Conservation (phyloP, 768 basidiomycete genomes). For the Psilocybe sp. region DNA sequence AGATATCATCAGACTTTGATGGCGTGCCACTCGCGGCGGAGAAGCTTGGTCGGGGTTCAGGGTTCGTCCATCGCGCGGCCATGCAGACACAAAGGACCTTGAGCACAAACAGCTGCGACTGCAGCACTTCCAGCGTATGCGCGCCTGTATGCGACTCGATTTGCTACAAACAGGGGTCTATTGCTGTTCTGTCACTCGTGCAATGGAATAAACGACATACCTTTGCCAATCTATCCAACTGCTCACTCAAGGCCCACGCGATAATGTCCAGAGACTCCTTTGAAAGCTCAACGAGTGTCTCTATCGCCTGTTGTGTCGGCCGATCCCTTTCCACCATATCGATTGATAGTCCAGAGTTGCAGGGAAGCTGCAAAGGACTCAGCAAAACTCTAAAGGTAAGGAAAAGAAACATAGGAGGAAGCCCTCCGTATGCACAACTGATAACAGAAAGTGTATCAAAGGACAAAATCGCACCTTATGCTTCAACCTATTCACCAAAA, state of each 20-base stretch:
- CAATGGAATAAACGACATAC: conserved; percentile 33
- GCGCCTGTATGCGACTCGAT: conserved; percentile 45
- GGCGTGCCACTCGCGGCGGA: conserved; percentile 35
- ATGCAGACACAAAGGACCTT: conserved; percentile 78
- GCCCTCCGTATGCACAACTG: not conserved
- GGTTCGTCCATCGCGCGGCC: conserved; percentile 67
- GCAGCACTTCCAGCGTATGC: conserved; percentile 67
- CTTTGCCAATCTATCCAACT: conserved; percentile 75
- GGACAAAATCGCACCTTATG: conserved; percentile 56
- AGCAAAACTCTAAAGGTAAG: not conserved
- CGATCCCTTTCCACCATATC: conserved; percentile 74
- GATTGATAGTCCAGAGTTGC: conserved; percentile 74
- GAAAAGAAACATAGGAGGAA: not conserved
- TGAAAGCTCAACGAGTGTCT: conserved; percentile 78
- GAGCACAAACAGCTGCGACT: conserved; percentile 83
- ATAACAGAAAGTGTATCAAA: too few species aligned
- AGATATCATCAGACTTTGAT: conserved; percentile 29
- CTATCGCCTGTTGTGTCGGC: conserved; percentile 72
- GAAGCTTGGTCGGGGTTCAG: conserved; percentile 40
- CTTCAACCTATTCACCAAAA: conserved; percentile 76
- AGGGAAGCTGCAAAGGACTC: conserved; percentile 63
- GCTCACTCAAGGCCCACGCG: conserved; percentile 71
- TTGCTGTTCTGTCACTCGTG: conserved; percentile 9
- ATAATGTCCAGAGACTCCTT: conserved; percentile 78
- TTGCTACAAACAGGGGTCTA: conserved; percentile 36